Percentiles rank a stretch among this genome's conserved stretches.
Conservation (phyloP, 2,329 filamentous ascomycete species). For the Aspergillus unguis region DNA sequence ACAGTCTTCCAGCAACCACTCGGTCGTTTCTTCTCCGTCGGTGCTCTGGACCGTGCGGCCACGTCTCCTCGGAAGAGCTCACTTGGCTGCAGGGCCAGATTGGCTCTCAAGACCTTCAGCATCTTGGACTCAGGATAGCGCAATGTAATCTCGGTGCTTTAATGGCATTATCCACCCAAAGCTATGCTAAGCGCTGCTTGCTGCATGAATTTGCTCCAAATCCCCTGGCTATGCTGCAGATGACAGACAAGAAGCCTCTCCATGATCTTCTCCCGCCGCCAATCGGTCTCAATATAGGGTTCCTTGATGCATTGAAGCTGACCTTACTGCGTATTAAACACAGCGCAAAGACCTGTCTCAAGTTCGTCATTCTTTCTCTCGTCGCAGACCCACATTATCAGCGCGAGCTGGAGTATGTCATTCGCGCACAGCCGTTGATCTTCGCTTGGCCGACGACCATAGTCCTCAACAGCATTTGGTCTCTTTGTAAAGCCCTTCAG, state of each 20-base stretch:
- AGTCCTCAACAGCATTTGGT: slow-evolving; percentile 47
- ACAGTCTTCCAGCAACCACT: slow-evolving; percentile 5
- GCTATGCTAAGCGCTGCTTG: slow-evolving; percentile 20
- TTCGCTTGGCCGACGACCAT: slow-evolving; percentile 36
- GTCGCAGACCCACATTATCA: slow-evolving; percentile 53
- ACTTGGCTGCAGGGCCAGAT: slow-evolving; percentile 40
- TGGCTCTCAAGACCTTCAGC: slow-evolving; percentile 29
- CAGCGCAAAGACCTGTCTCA: slow-evolving; percentile 29
- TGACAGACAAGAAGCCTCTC: slow-evolving; percentile 24
- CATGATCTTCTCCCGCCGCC: slow-evolving; percentile 29
- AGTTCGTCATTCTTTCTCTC: slow-evolving; percentile 49
- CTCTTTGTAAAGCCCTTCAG: slow-evolving; percentile 44
- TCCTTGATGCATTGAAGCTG: slow-evolving; percentile 23
- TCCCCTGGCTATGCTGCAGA: slow-evolving; percentile 17
- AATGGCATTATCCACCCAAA: slow-evolving; percentile 23
- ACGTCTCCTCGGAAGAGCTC: slow-evolving; percentile 39
- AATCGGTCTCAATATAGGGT: not conserved
- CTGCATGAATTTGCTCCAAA: slow-evolving; percentile 12
- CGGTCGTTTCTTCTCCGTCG: slow-evolving; percentile 33
- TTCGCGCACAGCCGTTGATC: slow-evolving; percentile 30
- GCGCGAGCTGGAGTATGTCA: slow-evolving; percentile 46
- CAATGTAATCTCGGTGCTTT: slow-evolving; percentile 48
- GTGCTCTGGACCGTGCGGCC: slow-evolving; percentile 41
- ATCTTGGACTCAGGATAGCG: slow-evolving; percentile 43
- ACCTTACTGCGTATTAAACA: too few species aligned